Evolutionary conservation across 495 filamentous ascomycete genomes (phyloP).

Genomic region (Penicillium arizonense): DNA sequence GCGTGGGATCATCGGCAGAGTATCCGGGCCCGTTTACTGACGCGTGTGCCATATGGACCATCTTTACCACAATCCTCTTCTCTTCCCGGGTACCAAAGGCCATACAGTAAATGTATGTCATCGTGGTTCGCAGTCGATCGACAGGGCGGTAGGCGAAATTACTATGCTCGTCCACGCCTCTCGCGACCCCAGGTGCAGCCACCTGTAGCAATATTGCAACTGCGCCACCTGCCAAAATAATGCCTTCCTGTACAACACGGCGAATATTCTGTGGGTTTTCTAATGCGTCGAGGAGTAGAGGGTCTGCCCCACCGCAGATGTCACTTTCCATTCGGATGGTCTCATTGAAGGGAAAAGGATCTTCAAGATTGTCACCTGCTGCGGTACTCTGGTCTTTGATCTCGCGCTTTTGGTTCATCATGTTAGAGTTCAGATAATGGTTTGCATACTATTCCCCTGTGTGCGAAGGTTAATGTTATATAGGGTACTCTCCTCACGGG

Average conservation of each 20-base stretch:
- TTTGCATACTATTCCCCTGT: no score
- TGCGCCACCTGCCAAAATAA: constrained; percentile 37
- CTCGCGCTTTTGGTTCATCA: no score
- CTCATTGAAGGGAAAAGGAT: neutral
- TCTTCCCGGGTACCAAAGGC: constrained; percentile 34
- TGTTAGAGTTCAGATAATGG: no score
- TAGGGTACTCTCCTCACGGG: neutral
- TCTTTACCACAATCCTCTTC: constrained; percentile 31
- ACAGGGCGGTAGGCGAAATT: constrained; percentile 39
- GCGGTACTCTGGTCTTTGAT: no score
- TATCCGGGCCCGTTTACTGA: constrained; percentile 31
- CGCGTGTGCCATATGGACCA: constrained; percentile 35
- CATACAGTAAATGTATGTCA: constrained; percentile 47
- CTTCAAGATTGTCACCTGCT: no score
- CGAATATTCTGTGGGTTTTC: constrained; percentile 31
- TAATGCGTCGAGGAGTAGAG: constrained; percentile 8
- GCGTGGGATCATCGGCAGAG: constrained; percentile 29
- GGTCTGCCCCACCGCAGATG: neutral
- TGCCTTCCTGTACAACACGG: constrained; percentile 34
- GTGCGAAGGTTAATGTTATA: no score
- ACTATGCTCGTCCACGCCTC: constrained; percentile 33
- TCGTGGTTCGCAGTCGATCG: constrained; percentile 41
- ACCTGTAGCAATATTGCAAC: constrained; percentile 40
- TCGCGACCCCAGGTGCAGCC: constrained; percentile 38
- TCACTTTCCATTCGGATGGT: neutral